Evolutionary conservation across 331 rosid genomes (phyloP).

Genomic region (Quercus tomentella): DNA sequence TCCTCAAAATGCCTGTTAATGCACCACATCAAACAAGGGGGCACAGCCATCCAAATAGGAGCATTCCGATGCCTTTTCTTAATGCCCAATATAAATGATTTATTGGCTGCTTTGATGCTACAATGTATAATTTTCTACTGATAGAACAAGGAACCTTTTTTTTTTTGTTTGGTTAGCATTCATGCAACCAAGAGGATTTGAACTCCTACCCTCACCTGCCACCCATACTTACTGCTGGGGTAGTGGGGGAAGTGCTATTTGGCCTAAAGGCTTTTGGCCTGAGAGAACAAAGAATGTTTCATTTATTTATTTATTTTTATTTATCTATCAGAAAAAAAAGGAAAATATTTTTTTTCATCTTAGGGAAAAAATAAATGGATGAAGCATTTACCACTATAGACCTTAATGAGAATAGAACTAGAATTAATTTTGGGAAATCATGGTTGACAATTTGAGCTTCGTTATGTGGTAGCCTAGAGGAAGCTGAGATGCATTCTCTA

Average conservation of each 20-base stretch:
- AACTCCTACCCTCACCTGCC: too few species aligned
- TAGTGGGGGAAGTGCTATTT: too few species aligned
- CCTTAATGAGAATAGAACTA: not conserved
- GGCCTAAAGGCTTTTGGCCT: not conserved
- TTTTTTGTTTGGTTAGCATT: too few species aligned
- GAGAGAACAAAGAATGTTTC: not conserved
- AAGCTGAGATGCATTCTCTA: not conserved
- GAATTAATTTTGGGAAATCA: not conserved
- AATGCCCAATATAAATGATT: conserved; percentile 1
- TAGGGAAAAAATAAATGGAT: not conserved
- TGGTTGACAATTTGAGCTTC: not conserved
- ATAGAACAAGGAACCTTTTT: too few species aligned
- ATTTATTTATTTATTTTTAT: not conserved
- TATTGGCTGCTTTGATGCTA: not conserved
- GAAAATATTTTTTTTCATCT: not conserved
- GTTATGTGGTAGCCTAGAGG: not conserved
- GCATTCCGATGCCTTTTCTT: conserved; percentile 7
- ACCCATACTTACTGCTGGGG: too few species aligned
- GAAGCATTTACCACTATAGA: not conserved
- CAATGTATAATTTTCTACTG: not conserved
- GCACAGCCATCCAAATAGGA: too few species aligned
- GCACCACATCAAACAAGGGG: too few species aligned
- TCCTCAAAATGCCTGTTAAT: too few species aligned
- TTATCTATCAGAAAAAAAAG: too few species aligned
- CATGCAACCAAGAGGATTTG: too few species aligned